Evolutionary conservation across 306 rosid species (phyloP).

Genomic region (Castanea mollissima): DNA sequence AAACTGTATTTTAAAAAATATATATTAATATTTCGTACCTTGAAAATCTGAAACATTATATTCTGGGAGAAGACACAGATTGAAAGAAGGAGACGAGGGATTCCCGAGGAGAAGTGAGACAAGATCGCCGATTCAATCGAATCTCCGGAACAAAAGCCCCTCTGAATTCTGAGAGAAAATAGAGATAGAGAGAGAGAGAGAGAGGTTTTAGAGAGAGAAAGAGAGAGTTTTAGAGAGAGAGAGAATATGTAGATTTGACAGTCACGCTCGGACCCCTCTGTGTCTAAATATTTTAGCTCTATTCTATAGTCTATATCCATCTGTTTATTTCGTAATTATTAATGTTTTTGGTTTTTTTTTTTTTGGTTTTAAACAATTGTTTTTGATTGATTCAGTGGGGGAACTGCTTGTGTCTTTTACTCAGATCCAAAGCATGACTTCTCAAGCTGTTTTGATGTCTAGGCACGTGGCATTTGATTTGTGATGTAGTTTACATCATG

Average conservation of each 20-base stretch:
- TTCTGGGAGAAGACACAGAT: slow-evolving; percentile 44
- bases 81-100: slow-evolving; percentile 52
- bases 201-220: slow-evolving; percentile 22
- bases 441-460: slow-evolving; percentile 7
- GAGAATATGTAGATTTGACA: slow-evolving; percentile 94
- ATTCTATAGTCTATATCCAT: slow-evolving; percentile 37
- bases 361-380: neutral
- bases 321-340: slow-evolving; percentile 22
- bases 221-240: slow-evolving; percentile 30
- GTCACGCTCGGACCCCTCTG: slow-evolving; percentile 72
- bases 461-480: slow-evolving; percentile 37
- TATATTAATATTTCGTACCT: slow-evolving; percentile 53
- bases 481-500: slow-evolving; percentile 15
- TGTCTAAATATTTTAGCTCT: slow-evolving; percentile 40
- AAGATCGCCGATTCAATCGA: slow-evolving; percentile 72
- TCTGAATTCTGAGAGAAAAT: slow-evolving; percentile 43
- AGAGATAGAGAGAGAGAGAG: neutral
- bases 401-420: slow-evolving; percentile 26
- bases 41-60: slow-evolving; percentile 82
- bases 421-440: slow-evolving; percentile 18
- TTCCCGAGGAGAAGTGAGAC: slow-evolving; percentile 53
- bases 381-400: slow-evolving; percentile 29
- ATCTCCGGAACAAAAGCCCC: slow-evolving; percentile 55
- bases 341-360: neutral
- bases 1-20: neutral